Conservation (phyloP, 768 basidiomycete genomes). For the Termitomyces sp. region DNA sequence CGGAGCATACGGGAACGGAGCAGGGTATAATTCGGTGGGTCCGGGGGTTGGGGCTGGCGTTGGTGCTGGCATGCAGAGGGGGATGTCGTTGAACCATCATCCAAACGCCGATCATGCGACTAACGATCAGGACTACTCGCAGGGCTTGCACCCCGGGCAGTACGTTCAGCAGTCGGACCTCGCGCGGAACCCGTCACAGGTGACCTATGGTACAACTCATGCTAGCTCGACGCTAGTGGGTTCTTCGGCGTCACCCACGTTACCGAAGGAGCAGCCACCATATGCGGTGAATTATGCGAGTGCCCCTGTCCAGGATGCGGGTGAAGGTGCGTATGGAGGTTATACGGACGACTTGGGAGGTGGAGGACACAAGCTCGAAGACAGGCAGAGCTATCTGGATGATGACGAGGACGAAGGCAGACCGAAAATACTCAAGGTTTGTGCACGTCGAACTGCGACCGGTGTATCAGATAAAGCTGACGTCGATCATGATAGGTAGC, state of each 20-base stretch:
- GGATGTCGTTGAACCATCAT: conserved; percentile 14
- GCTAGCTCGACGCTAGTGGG: not conserved
- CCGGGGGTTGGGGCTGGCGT: not conserved
- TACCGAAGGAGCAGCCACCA: not conserved
- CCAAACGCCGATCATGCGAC: not conserved
- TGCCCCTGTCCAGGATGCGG: conserved; percentile 9
- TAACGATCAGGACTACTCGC: not conserved
- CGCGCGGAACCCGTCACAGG: not conserved
- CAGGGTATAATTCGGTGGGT: not conserved
- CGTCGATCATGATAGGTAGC: not conserved
- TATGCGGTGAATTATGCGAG: not conserved
- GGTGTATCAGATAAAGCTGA: not conserved
- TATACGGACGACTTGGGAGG: conserved; percentile 9
- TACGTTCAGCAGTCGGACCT: not conserved
- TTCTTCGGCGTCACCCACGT: not conserved
- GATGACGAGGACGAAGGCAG: not conserved
- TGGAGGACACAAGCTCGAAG: not conserved
- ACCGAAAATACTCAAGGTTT: not conserved
- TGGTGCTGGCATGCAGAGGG: conserved; percentile 6
- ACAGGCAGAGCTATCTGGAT: not conserved
- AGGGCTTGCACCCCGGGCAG: not conserved
- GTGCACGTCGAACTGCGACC: not conserved
- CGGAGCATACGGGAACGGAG: conserved; percentile 10
- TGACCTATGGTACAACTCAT: not conserved
- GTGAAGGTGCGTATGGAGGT: conserved; percentile 28